A percentile compares a stretch with the other conserved stretches of the same genome.
These are phyloP conservation scores for Mariannaea elegans DNA, from an alignment of 2,329 filamentous ascomycete species.

Conservation along the genomic window DNA sequence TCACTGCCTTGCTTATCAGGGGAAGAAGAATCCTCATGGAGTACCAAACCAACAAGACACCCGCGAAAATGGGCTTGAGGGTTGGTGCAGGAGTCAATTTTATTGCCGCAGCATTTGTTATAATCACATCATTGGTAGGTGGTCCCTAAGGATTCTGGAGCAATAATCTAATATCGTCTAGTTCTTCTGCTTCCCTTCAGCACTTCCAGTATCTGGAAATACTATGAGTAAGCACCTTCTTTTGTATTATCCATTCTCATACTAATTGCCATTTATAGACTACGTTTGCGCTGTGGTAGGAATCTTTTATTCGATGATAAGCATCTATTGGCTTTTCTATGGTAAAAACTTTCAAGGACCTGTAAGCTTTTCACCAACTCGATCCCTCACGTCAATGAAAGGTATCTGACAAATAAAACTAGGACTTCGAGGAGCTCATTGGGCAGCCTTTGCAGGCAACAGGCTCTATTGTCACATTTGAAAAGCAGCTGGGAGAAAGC, in stretches of 20 bases:
- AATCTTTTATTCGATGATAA: background rate
- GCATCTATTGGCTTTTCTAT: background rate
- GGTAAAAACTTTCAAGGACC: slow-evolving; percentile 1
- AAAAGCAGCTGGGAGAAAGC: background rate
- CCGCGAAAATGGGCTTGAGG: slow-evolving; percentile 42
- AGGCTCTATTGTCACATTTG: background rate
- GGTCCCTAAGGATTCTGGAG: background rate
- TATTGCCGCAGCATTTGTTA: slow-evolving; percentile 44
- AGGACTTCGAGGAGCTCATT: background rate
- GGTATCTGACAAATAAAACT: background rate
- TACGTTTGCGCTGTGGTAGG: slow-evolving; percentile 5
- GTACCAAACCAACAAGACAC: slow-evolving; percentile 33
- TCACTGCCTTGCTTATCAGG: slow-evolving; percentile 47
- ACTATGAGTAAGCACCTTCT: slow-evolving; percentile 15
- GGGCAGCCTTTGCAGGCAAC: background rate
- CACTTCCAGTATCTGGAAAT: slow-evolving; percentile 11
- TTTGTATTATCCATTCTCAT: background rate
- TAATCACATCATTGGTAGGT: slow-evolving; percentile 47
- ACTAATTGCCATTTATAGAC: background rate
- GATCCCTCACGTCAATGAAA: background rate
- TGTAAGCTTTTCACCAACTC: background rate
- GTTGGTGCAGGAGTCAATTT: slow-evolving; percentile 17
- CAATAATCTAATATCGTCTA: background rate
- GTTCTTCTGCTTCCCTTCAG: slow-evolving; percentile 23
- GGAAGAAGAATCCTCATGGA: slow-evolving; percentile 41